Evolutionary conservation across 1,284 basidiomycete species (phyloP).

Genomic region (Sparassis latifolia): DNA sequence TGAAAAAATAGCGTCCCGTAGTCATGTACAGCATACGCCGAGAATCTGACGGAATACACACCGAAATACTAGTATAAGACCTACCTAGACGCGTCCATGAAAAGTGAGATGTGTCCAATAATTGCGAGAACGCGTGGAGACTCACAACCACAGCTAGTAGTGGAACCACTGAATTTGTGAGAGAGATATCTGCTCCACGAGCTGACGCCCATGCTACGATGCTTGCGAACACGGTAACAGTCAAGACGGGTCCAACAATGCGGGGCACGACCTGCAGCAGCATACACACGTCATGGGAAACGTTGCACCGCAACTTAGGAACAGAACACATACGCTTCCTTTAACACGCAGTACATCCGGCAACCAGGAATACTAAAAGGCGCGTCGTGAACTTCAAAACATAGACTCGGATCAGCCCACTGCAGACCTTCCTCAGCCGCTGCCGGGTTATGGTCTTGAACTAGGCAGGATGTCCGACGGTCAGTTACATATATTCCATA

Average conservation of each 20-base stretch:
- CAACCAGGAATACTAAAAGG: slow-evolving; percentile 76
- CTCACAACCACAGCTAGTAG: slow-evolving; percentile 86
- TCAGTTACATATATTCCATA: not conserved
- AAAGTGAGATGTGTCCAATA: not conserved
- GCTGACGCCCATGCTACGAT: slow-evolving; percentile 52
- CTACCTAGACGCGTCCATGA: slow-evolving; percentile 40
- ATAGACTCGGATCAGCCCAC: not conserved
- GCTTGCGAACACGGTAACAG: slow-evolving; percentile 71
- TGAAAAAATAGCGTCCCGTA: slow-evolving; percentile 9
- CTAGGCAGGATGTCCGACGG: slow-evolving; percentile 9
- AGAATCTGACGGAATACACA: slow-evolving; percentile 22
- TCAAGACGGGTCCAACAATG: slow-evolving; percentile 76
- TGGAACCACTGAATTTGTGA: slow-evolving; percentile 76
- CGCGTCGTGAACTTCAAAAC: not conserved
- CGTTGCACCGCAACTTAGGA: not conserved
- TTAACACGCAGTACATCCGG: slow-evolving; percentile 80
- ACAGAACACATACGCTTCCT: slow-evolving; percentile 51
- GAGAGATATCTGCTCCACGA: slow-evolving; percentile 44
- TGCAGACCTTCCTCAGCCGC: slow-evolving; percentile 27
- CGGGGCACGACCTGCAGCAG: slow-evolving; percentile 49
- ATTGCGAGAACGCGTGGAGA: slow-evolving; percentile 8
- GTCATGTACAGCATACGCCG: not conserved
- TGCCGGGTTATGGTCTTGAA: slow-evolving; percentile 27
- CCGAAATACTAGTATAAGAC: slow-evolving; percentile 75
- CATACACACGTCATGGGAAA: not conserved